phyloP scores from a whole-genome alignment of 225 moss, liverwort and hornwort genomes.

The Sphagnum contortum region DNA sequence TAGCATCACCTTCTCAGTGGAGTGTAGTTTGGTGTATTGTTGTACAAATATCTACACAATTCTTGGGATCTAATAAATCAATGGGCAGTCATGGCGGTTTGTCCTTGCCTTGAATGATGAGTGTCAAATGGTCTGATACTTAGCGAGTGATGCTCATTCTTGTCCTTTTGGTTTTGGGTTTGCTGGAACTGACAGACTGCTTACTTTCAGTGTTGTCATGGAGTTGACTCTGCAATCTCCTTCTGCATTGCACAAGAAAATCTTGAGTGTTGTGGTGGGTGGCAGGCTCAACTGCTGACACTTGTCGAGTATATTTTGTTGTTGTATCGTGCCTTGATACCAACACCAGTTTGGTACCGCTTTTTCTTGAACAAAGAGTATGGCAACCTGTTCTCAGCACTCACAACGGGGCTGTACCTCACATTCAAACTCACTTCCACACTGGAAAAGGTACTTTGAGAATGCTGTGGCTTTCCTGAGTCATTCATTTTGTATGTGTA shows the following conservation, averaged over 20 bases:
- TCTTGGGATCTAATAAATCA: no score
- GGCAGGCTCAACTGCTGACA: conserved; percentile 90
- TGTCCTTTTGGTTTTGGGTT: no score
- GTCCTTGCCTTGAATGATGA: no score
- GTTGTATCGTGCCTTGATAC: conserved; percentile 80
- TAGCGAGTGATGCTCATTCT: no score
- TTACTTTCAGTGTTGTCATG: no score
- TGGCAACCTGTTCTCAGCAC: conserved; percentile 88
- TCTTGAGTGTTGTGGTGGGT: not conserved
- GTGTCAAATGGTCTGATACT: no score
- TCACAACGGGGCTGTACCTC: conserved; percentile 87
- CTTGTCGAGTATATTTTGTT: conserved; percentile 79
- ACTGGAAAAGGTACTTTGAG: conserved; percentile 60
- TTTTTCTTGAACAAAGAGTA: conserved; percentile 89
- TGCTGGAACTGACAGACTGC: no score
- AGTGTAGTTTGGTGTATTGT: no score
- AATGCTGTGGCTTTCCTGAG: no score
- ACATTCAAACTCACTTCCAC: conserved; percentile 95
- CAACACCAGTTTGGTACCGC: conserved; percentile 89
- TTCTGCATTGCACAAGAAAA: not conserved
- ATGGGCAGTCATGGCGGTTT: no score
- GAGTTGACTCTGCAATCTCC: no score
- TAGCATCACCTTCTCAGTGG: not conserved
- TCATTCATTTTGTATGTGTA: no score
- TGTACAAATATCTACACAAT: not conserved